These are phyloP conservation scores for Globisporangium paddicum DNA, from an alignment of 352 stramenopile species.

Conservation along the genomic window DNA sequence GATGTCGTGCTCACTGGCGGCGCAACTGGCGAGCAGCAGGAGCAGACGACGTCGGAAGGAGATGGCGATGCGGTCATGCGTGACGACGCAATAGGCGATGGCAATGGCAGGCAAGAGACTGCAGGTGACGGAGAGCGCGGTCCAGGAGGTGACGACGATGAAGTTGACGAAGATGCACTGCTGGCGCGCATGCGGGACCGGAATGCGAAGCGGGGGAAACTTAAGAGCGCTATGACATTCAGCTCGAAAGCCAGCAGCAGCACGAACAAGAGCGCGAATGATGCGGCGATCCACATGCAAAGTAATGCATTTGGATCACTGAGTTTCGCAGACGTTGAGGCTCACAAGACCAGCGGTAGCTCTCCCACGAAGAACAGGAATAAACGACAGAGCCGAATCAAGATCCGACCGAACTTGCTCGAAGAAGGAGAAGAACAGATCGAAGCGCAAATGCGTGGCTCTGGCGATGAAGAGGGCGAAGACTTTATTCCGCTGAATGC, in stretches of 20 bases:
- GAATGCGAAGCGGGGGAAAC: background rate
- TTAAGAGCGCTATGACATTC: background rate
- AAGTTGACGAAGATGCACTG: background rate
- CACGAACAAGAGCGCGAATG: conserved; percentile 30
- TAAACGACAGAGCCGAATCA: conserved; percentile 24
- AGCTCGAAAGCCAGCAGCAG: conserved; percentile 9
- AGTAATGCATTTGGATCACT: conserved; percentile 13
- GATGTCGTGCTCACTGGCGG: background rate
- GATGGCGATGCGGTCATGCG: background rate
- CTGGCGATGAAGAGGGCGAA: conserved; percentile 25
- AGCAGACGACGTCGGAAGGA: background rate
- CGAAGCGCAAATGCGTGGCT: background rate
- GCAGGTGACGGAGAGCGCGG: background rate
- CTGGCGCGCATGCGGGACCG: conserved; percentile 7
- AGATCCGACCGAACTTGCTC: conserved; percentile 68
- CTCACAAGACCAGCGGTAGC: background rate
- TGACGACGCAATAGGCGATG: background rate
- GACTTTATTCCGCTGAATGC: conserved; percentile 70
- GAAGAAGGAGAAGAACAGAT: conserved; percentile 17
- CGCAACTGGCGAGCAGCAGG: background rate
- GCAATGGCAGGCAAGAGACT: background rate
- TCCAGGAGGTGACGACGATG: background rate
- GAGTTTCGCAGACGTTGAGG: conserved; percentile 48
- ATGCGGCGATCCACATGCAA: background rate
- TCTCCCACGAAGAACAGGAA: background rate